phyloP scores from a whole-genome alignment of 345 rosid genomes.

The Salix koriyanagi region DNA sequence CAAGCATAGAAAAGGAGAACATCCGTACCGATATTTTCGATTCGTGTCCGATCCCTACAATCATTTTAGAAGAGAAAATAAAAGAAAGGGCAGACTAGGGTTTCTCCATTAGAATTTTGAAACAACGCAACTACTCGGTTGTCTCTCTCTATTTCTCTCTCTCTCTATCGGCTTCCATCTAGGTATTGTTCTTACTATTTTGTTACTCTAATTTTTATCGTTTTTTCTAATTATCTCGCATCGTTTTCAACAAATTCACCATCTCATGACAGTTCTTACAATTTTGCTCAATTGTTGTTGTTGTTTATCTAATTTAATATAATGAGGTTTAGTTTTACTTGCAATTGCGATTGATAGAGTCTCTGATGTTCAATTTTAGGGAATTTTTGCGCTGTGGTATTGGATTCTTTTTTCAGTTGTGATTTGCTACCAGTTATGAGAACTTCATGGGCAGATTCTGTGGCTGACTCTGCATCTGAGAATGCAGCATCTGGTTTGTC shows the following conservation, averaged over 20 bases:
- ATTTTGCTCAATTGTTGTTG: background rate
- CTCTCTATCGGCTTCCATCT: background rate
- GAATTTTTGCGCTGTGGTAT: background rate
- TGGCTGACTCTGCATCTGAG: conserved; percentile 20
- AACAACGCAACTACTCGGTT: background rate
- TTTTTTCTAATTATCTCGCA: background rate
- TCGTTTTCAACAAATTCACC: background rate
- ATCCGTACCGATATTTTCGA: conserved; percentile 5
- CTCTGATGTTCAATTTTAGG: background rate
- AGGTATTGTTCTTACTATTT: background rate
- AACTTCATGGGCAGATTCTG: conserved; percentile 27
- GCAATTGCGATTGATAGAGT: conserved; percentile 8
- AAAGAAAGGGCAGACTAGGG: conserved; percentile 7
- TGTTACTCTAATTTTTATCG: background rate
- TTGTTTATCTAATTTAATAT: background rate
- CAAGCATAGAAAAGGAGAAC: background rate
- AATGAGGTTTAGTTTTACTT: background rate
- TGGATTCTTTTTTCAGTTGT: background rate
- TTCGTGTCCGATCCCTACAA: conserved; percentile 14
- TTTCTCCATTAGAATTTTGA: conserved; percentile 1
- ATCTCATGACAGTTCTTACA: background rate
- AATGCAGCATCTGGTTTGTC: conserved; percentile 8
- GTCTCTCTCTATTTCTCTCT: background rate
- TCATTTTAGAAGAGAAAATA: background rate
- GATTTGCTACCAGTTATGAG: conserved; percentile 19